Percentiles rank a stretch among this genome's conserved stretches.
Conservation (phyloP, 2,329 filamentous ascomycete species). For the Penicillium sp. region DNA sequence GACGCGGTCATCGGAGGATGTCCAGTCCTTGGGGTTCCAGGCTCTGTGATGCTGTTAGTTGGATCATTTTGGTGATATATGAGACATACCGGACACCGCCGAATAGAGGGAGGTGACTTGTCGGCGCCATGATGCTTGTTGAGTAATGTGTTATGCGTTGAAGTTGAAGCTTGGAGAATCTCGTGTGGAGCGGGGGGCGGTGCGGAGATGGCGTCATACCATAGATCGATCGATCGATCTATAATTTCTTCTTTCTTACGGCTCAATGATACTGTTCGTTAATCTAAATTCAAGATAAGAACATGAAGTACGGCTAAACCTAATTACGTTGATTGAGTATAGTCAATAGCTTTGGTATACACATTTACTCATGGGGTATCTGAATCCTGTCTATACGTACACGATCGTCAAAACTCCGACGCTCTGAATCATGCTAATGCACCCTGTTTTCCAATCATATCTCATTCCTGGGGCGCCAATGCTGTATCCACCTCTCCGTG, state of each 20-base stretch:
- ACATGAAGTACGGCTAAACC: too few relatives aligned
- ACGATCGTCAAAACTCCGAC: conserved; percentile 12
- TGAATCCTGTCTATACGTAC: conserved; percentile 24
- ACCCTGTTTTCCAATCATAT: conserved; percentile 8
- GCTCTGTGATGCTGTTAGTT: conserved; percentile 5
- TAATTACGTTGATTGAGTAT: not conserved
- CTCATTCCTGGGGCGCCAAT: conserved; percentile 8
- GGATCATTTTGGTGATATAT: conserved; percentile 1
- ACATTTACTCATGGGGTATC: conserved; percentile 18
- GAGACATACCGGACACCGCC: conserved; percentile 14
- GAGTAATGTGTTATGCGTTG: not conserved
- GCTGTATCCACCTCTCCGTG: conserved; percentile 26
- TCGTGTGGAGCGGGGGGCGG: conserved; percentile 7
- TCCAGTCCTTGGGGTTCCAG: conserved; percentile 54
- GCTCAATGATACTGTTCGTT: not conserved
- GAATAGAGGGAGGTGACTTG: conserved; percentile 18
- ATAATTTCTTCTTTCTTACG: not conserved
- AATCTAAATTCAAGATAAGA: not conserved
- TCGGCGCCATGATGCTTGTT: conserved; percentile 10
- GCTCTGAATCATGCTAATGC: not conserved
- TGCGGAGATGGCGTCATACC: conserved; percentile 13
- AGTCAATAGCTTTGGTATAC: not conserved
- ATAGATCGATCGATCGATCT: conserved; percentile 1
- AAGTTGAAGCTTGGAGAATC: not conserved
- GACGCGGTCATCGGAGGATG: conserved; percentile 71